Base-by-base conservation (phyloP, 768 basidiomycete genomes). In the Pleurotus salmoneostramineus region DNA sequence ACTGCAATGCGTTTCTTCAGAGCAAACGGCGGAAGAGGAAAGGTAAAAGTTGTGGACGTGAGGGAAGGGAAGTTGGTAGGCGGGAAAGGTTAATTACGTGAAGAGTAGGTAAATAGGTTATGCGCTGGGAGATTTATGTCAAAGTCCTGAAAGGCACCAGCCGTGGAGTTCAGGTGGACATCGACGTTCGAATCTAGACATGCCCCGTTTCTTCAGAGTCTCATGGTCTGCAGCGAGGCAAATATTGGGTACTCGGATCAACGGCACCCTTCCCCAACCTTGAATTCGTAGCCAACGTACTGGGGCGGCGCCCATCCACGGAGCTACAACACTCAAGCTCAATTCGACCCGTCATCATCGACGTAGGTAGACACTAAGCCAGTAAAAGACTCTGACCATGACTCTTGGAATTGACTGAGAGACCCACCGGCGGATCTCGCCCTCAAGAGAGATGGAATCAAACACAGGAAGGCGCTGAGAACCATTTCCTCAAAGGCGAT, bases 101-200 rank as follows among this genome's bases (percentile, higher is more conserved):
- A 45, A 45, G 1, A 15, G 2, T 10, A 17, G 11, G 12, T 6
- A 45, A 17, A 15, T 31, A 49, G 52, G 36, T 32, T 55, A 42
- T 6, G 7, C 33, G 7, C 12, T 51, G 50, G 14, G 50, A 51
- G 50, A 37, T 51, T 51, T 51, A 51, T 51, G 34, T 27, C 33
- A 51, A 31, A 31, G 17, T 55, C 44, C 12, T 45, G 14, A 45
- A 42, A 43, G 52, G 36, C 17, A 40, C 52, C 21, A 43, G 40
- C 40, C 5, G 36, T 42, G 52, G 52, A 42, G 52, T 44, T 55
- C 52, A 55, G 40, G 52, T 55, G 52, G 52, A 40, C 40, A 55
- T 55, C 52, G 27, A 45, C 17, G 44, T 42, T 55, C 14, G 21
- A 55, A 55, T 55, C 40, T 31, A 42, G 52, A 11, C 42, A 55